Evolutionary conservation across 345 rosid genomes (phyloP), one percentile per base, ranked within the genome.

Genomic region (Triadica sebifera): DNA sequence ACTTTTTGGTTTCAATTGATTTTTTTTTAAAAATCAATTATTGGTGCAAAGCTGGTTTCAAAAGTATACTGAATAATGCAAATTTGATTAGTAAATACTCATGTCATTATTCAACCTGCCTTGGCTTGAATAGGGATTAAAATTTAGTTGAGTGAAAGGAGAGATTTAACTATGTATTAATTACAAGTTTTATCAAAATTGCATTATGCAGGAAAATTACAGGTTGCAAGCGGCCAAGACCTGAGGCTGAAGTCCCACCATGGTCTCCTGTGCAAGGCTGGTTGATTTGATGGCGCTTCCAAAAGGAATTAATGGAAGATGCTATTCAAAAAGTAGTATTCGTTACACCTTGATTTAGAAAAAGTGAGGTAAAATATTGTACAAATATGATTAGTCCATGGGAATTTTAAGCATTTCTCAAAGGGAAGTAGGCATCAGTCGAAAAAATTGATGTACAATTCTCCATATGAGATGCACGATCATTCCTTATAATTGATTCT

Each of bases 211-310:
- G 24, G 60, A 17, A 59, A 56, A 25, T 67, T 56, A 46, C 66
- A 58, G 78, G 67, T 52, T n/a, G 63, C 16, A 20, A 6, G 61
- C 46, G 67, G 39, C 78, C 17, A 67, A 46, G 57, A 24, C 22
- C 51, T 34, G 46, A 6, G 25, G 45, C 56, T 45, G 66, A 47
- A 57, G 73, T 52, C 20, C 7, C n/a, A 6, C 45, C 17, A 8
- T 4, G 3, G 15, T 29, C 10, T 46, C 5, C 22, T 10, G 57
- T 29, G 39, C 55, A 55, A 55, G 59, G 25, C 70, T 55, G 38
- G 49, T 49, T 45, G 65, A 65, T 5, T n/a, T 41, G 5, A 17
- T 7, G 53, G 50, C 4, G 64, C n/a, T 16, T 4, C 47, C 8
- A 12, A 43, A 19, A 16, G 51, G 67, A 37, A 47, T 63, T 38